A percentile compares a stretch with the other conserved stretches of the same genome.
Conservation (phyloP, 1,284 basidiomycete genomes). For the Anthracocystis setariae region DNA sequence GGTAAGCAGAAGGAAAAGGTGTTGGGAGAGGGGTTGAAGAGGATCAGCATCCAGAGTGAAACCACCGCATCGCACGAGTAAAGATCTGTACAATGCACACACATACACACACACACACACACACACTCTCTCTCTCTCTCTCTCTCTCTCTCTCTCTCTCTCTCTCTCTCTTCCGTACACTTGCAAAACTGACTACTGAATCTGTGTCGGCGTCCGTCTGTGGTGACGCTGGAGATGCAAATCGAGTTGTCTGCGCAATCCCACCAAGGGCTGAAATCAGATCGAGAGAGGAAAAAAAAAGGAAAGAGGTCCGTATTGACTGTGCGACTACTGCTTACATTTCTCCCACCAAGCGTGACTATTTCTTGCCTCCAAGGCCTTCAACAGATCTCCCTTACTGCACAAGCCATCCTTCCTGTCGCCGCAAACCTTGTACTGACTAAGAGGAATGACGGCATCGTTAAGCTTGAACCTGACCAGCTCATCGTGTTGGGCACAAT, state of each 20-base stretch:
- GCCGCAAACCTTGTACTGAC: constrained; percentile 49
- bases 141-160: too few relatives aligned
- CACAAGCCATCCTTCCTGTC: constrained; percentile 57
- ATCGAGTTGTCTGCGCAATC: too few relatives aligned
- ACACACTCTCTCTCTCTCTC: too few relatives aligned
- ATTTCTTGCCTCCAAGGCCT: constrained; percentile 42
- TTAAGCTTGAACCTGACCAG: constrained; percentile 49
- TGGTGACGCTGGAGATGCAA: too few relatives aligned
- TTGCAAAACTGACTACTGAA: too few relatives aligned
- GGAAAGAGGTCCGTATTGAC: background rate
- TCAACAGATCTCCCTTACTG: constrained; percentile 38
- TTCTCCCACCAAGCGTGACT: constrained; percentile 48
- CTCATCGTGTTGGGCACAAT: constrained; percentile 19
- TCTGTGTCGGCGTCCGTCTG: too few relatives aligned
- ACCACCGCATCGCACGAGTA: too few relatives aligned
- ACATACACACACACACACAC: too few relatives aligned
- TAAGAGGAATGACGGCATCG: constrained; percentile 59
- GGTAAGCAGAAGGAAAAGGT: constrained; percentile 38
- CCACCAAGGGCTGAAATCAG: too few relatives aligned
- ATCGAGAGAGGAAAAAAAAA: too few relatives aligned
- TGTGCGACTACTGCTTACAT: constrained; percentile 10
- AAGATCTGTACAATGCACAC: background rate
- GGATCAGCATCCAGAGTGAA: constrained; percentile 9
- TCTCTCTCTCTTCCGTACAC: too few relatives aligned
- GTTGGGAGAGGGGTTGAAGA: constrained; percentile 36